Conservation (phyloP, 441 rosid genomes). For the Gossypium davidsonii region DNA sequence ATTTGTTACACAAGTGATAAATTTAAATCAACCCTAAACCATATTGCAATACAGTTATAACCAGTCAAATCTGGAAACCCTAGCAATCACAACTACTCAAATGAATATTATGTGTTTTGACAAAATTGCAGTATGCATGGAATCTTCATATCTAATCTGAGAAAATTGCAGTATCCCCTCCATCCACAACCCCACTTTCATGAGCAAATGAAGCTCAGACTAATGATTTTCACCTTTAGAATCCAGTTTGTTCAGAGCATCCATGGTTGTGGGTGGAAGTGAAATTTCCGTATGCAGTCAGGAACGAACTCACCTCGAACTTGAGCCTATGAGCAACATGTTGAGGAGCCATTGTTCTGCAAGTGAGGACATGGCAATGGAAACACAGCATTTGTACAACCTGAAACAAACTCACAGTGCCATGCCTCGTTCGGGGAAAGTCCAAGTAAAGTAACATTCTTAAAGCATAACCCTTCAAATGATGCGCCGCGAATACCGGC, state of each 20-base stretch:
- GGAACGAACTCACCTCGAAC: slow-evolving; percentile 1
- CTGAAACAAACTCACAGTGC: slow-evolving; percentile 77
- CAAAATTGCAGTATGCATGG: not conserved
- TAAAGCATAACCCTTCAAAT: slow-evolving; percentile 63
- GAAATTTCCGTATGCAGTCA: slow-evolving; percentile 1
- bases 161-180: not conserved
- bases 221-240: not conserved
- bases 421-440: slow-evolving; percentile 40
- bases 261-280: not conserved
- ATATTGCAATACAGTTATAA: not conserved
- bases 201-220: not conserved
- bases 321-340: slow-evolving; percentile 30
- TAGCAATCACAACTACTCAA: not conserved
- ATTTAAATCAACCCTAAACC: not conserved
- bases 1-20: not conserved
- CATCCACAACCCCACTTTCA: not conserved
- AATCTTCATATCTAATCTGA: not conserved
- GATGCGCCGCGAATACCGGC: slow-evolving; percentile 58
- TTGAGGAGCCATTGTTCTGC: slow-evolving; percentile 34
- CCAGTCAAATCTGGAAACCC: not conserved
- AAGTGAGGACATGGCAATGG: slow-evolving; percentile 66
- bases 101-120: not conserved
- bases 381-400: slow-evolving; percentile 42
- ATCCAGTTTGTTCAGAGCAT: slow-evolving; percentile 2
- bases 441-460: slow-evolving; percentile 58